Evolutionary conservation across 2,329 filamentous ascomycete species (phyloP), one percentile per base, ranked within the genome.

Genomic region (Paraphoma chrysanthemicola): DNA sequence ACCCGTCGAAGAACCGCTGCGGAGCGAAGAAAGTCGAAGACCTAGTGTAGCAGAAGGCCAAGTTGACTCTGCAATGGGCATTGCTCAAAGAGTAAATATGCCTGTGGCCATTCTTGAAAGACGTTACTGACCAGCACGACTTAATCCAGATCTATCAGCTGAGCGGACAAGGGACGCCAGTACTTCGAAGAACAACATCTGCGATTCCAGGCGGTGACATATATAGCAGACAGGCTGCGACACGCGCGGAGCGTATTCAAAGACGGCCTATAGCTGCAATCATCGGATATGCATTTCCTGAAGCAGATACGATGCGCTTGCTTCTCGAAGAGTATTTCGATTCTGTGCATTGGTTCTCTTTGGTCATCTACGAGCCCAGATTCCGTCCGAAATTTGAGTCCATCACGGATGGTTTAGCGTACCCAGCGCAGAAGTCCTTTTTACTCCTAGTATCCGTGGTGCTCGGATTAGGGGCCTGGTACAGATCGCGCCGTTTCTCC

Each of bases 321-420:
- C 63, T 79, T 1, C 46, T 81, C 9, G 77, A 79, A 52, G 71
- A 77, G 16, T 81, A 80, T 47, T 78, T 80, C 49, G 68, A 74
- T 47, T 63, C 76, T 1, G 73, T 81, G 14, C 78, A 80, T 61
- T 81, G 79, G 78, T 80, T 81, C 51, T 80, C 78, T 14, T 66
- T 81, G 4, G 77, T 78, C 1, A 67, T 81, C 16, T 77, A 77
- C 51, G 78, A 80, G 49, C 78, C 78, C 1, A 77, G 68, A 28
- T 79, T 81, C 45, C 75, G 78, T 18, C 60, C 60, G 10, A 60
- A 64, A 4, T 72, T 77, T 28, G 55, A 64, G 9, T 71, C 72
- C 7, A 66, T 79, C 1, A 54, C 63, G 1, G 75, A 77, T 54
- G 75, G 76, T 2, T 64, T 56, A 38, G 77, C 78, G 0, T 64